phyloP scores from a whole-genome alignment of 2,329 filamentous ascomycete species.

The Botrytis squamosa region DNA sequence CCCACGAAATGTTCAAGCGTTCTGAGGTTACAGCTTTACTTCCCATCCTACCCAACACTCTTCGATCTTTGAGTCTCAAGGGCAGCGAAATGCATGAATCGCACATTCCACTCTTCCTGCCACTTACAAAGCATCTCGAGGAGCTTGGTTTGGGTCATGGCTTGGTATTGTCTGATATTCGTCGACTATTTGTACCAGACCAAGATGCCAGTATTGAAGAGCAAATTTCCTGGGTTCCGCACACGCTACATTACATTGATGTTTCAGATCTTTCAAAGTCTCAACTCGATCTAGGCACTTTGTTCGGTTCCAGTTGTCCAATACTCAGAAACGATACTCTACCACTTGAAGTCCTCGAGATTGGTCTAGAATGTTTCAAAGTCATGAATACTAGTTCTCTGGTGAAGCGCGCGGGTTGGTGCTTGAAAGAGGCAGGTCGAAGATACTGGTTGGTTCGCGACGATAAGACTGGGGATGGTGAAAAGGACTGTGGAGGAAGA shows the following conservation, averaged over 20 bases:
- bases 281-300: slow-evolving; percentile 56
- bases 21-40: slow-evolving; percentile 65
- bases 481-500: slow-evolving; percentile 55
- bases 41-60: slow-evolving; percentile 61
- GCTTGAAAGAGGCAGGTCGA: slow-evolving; percentile 63
- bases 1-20: slow-evolving; percentile 67
- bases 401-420: slow-evolving; percentile 58
- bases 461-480: slow-evolving; percentile 26
- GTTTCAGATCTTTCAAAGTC: slow-evolving; percentile 67
- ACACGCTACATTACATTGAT: slow-evolving; percentile 72
- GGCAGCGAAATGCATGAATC: slow-evolving; percentile 67
- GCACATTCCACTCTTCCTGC: slow-evolving; percentile 63
- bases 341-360: slow-evolving; percentile 74
- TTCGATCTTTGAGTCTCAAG: slow-evolving; percentile 73
- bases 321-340: slow-evolving; percentile 60
- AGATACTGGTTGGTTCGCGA: slow-evolving; percentile 64
- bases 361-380: slow-evolving; percentile 66
- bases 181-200: slow-evolving; percentile 32
- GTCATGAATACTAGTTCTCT: slow-evolving; percentile 55
- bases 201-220: slow-evolving; percentile 37
- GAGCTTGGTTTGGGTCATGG: slow-evolving; percentile 73
- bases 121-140: slow-evolving; percentile 69
- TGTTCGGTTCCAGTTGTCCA: slow-evolving; percentile 51
- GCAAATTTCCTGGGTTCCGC: slow-evolving; percentile 50
- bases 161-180: slow-evolving; percentile 61